Evolutionary conservation across 169 alveolate genomes (phyloP), one percentile per base, ranked within the genome.

Genomic region (Babesia gibsoni): DNA sequence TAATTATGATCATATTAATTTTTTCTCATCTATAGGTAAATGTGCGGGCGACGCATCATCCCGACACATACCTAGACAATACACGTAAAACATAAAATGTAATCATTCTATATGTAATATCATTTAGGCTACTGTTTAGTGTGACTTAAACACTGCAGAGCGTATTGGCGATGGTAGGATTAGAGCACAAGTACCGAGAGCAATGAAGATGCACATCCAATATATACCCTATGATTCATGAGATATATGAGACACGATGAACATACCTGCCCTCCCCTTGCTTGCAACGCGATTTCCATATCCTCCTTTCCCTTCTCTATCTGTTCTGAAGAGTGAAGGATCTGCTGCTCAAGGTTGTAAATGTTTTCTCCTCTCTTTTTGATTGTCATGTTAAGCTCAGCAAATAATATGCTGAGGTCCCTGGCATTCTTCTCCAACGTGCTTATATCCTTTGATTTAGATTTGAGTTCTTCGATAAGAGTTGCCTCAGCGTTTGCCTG

Each of bases 301-400:
- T 79, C 81, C 0, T 58, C 88, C 54, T 50, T 61, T 4, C 83
- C 88, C 63, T 79, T 69, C 12, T 79, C 82, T 39, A 77, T 77
- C 41, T 77, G 86, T 36, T 65, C 88, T 27, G 83, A 45, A 22
- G 88, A 68, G 37, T 68, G 35, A 22, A 79, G 52, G 30, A 79
- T 79, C 33, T 79, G 79, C 30, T 79, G 80, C 49, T 79, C 88
- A 23, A 79, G 58, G 39, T 43, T 79, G 54, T 57, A 52, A 4
- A 79, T 68, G 66, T 79, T 67, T 37, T 79, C 88, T 27, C 88
- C 88, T 22, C 88, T 43, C 49, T 79, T 79, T 53, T 67, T 68
- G 10, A 79, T 67, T 1, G 69, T 69, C 35, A 32, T 56, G 52
- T 68, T 68, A 27, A 77, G 65, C 29, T 77, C 82, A 16, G 73